Conservation (phyloP, 805 yeast genomes). For the Hanseniaspora singularis region DNA sequence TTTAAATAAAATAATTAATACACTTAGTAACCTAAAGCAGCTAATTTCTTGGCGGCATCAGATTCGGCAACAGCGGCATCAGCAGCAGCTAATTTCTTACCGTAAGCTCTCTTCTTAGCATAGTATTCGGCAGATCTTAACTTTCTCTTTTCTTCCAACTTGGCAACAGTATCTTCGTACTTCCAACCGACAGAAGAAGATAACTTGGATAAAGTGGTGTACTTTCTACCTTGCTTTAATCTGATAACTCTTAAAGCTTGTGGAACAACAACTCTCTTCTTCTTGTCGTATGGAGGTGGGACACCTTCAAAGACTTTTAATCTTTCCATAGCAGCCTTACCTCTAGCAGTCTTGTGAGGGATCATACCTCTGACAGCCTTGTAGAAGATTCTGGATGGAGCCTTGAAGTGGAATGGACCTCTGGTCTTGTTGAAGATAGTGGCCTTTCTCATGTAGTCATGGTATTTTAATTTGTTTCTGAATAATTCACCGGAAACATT, state of each 20-base stretch:
- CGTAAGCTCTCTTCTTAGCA: conserved; percentile 94
- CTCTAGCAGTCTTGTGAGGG: conserved; percentile 99
- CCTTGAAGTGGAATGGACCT: conserved; percentile 99
- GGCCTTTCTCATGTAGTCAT: conserved; percentile 98
- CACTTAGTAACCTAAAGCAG: conserved; percentile 91
- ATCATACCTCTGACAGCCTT: conserved; percentile 99
- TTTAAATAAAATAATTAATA: background rate
- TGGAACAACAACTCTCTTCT: conserved; percentile 99
- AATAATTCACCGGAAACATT: conserved; percentile 99
- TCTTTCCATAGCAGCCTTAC: conserved; percentile 99
- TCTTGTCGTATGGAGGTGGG: conserved; percentile 99
- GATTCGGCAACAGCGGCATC: conserved; percentile 77
- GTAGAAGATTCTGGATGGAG: conserved; percentile 99
- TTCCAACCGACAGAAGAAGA: conserved; percentile 98
- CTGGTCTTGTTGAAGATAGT: conserved; percentile 96
- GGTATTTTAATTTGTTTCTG: conserved; percentile 99
- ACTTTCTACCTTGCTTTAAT: conserved; percentile 99
- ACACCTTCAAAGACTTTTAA: conserved; percentile 99
- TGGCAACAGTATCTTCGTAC: conserved; percentile 94
- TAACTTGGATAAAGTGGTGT: conserved; percentile 95
- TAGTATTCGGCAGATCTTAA: conserved; percentile 97
- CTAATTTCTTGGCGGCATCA: conserved; percentile 85
- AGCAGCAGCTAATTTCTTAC: conserved; percentile 84
- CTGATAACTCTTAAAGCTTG: conserved; percentile 98
- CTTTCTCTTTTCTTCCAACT: conserved; percentile 98